Evolutionary conservation across 345 rosid species (phyloP).

Genomic region (Sonneratia alba): DNA sequence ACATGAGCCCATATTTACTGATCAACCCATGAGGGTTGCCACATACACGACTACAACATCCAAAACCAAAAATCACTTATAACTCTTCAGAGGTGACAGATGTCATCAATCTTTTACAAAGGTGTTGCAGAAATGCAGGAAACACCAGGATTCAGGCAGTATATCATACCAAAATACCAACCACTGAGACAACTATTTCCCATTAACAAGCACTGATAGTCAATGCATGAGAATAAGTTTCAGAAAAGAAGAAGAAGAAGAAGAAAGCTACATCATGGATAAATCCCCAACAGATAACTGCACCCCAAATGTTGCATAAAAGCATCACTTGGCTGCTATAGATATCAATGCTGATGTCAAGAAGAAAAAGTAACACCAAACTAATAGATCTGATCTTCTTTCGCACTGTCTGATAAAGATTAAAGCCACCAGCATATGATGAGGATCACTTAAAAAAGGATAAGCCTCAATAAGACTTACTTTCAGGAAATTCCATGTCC

Average conservation of each 20-base stretch:
- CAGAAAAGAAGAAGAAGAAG: not conserved
- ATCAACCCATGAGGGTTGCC: constrained; percentile 31
- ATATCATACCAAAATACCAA: not conserved
- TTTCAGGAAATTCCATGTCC: not conserved
- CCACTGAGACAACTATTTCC: not conserved
- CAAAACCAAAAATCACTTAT: not conserved
- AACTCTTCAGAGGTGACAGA: too few relatives aligned
- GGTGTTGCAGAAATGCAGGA: not conserved
- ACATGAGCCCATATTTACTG: constrained; percentile 35
- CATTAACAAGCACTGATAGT: not conserved
- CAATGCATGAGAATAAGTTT: not conserved
- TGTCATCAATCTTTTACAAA: not conserved
- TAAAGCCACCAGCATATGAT: not conserved
- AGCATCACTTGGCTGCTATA: not conserved
- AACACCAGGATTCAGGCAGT: not conserved
- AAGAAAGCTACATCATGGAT: not conserved
- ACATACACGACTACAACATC: constrained; percentile 25
- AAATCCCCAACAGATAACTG: not conserved
- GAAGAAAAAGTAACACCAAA: not conserved
- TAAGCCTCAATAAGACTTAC: not conserved
- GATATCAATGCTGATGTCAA: not conserved
- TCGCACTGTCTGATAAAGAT: not conserved
- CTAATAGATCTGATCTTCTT: not conserved
- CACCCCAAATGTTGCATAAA: not conserved
- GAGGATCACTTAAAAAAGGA: not conserved